Evolutionary conservation across 768 basidiomycete species (phyloP).

Genomic region (Russula foetens): DNA sequence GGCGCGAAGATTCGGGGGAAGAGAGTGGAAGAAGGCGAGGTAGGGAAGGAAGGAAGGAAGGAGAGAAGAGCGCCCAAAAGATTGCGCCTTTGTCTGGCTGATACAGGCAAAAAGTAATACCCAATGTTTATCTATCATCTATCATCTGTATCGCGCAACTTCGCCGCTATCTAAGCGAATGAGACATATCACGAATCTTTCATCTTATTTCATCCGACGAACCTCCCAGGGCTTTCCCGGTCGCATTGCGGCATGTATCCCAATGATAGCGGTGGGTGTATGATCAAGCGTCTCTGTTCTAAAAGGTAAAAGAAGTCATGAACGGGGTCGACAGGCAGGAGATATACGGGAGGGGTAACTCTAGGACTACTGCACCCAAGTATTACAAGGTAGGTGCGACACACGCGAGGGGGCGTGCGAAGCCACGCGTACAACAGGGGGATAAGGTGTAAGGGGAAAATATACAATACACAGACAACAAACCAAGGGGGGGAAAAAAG

Average conservation of each 20-base stretch:
- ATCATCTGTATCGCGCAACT: neutral
- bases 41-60: too few species aligned
- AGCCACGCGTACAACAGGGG: neutral
- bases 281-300: constrained; percentile 1
- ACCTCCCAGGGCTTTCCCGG: neutral
- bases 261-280: neutral
- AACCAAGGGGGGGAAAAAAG: neutral
- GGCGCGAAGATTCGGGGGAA: too few species aligned
- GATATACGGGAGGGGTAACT: neutral
- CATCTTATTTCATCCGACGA: neutral
- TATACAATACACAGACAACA: neutral
- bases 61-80: too few species aligned
- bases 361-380: neutral
- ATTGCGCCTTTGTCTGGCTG: too few species aligned
- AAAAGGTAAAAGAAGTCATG: neutral
- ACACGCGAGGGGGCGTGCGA: neutral
- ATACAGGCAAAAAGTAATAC: too few species aligned
- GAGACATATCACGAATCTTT: neutral
- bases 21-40: too few species aligned
- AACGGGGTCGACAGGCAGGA: neutral
- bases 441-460: neutral
- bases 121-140: too few species aligned
- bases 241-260: neutral
- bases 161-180: neutral
- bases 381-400: neutral